Evolutionary conservation across 1,139 yeast genomes (phyloP), one percentile per base, ranked within the genome.

Genomic region (Suhomyces bokatorum): DNA sequence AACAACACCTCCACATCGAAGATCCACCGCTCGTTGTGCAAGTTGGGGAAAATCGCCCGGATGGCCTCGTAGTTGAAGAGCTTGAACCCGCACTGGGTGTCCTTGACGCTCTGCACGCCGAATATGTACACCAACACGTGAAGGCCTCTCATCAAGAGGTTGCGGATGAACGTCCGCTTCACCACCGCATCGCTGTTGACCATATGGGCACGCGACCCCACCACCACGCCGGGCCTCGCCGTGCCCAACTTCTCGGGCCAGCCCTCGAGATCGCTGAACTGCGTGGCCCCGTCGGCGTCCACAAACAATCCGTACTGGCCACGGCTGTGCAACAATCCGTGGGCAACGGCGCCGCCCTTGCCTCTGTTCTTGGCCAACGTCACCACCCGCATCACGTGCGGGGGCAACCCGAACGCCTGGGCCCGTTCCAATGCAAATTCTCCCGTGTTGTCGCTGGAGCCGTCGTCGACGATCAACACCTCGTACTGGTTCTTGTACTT

Each of bases 1-100:
- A 93, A 78, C 52, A 93, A 73, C 15, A 93, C 81, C 66, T 93
- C 99, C 35, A 93, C 98, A 60, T 93, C 99, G 64, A 93, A 93
- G 34, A 95, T 93, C 99, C 99, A 93, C 46, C 99, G 82, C 66
- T 93, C 99, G 12, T 96, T 91, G 63, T 93, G 98, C 87, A 95
- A 81, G 54, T 79, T 85, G 4, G 98, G 97, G 66, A 90, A 90
- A 35, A 93, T 87, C 44, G 59, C 58, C 14, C 60, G 60, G 14
- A 85, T 78, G 0, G 97, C 85, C 11, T 73, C 70, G 49, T 81
- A 77, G 53, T 93, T 87, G 65, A 91, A 93, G 68, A 93, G 71
- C 65, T 93, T 93, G 72, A 95, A 93, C 6, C 99, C 99, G 71
- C 99, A 93, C 68, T 93, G 99, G 6, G 99, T 93, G 64, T 93